Base-by-base conservation (phyloP, 73 alveolate species). In the Loxodes magnus region DNA sequence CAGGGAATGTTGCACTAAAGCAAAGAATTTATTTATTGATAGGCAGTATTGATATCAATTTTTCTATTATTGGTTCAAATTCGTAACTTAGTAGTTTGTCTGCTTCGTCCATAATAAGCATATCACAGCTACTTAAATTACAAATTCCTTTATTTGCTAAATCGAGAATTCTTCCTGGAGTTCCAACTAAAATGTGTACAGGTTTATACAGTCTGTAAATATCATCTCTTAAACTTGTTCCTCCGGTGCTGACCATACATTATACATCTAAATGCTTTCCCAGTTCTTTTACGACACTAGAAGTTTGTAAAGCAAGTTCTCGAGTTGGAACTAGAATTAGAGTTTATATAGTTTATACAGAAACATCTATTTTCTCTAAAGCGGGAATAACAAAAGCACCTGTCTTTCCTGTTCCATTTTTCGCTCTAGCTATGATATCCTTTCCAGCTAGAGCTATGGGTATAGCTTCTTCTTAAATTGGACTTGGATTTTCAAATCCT, bases 331-430 rank as follows among this genome's bases (percentile, higher is more conserved):
- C 96, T 19, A 92, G 71, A 23, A 92, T 81, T 26, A 92, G 67
- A 30, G 85, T 81, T 57, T 88, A 80, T 5, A 88, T 64, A 35
- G 71, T 42, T 29, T 73, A 64, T 53, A 79, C 63, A 22, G 57
- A 50, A 12, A 76, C 28, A 35, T 88, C 92, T 3, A 92, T 37
- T 64, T 64, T 56, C 70, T 90, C 86, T 26, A 92, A 66, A 35
- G 79, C 62, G 61, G 99, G 99, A 48, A 93, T 86, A 23, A 93
- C 43, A 65, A 93, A 93, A 5, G 99, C 96, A 3, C 92, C 99
- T 2, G 99, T 93, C 67, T 92, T 92, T 22, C 99, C 99, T 30
- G 95, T 71, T 4, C 99, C 99, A n/a, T 97, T 92, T 68, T 93
- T 73, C 2, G 99, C 89, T 68, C 82, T 88, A 0, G 97, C 99